These are phyloP conservation scores for Venturiaceae sp. DNA, from an alignment of 2,329 filamentous ascomycete species.

Conservation along the genomic window DNA sequence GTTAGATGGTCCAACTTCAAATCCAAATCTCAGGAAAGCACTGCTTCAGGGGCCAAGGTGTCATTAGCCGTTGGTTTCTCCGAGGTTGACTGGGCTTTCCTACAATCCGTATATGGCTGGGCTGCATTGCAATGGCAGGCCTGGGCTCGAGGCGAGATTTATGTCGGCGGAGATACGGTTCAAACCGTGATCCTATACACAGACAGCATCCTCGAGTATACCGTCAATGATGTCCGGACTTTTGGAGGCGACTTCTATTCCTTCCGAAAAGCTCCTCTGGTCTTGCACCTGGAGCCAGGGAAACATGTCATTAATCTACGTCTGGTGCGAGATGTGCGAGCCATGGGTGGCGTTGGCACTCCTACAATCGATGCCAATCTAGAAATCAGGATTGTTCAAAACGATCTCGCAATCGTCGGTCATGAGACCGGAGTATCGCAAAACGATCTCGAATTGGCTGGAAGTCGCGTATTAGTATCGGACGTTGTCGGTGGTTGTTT, in stretches of 20 bases:
- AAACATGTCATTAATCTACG: constrained; percentile 42
- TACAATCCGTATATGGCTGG: constrained; percentile 49
- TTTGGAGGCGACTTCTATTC: constrained; percentile 50
- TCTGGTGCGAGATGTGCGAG: constrained; percentile 46
- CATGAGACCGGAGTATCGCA: constrained; percentile 11
- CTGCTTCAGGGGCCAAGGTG: constrained; percentile 21
- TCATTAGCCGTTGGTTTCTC: constrained; percentile 37
- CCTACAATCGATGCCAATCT: constrained; percentile 34
- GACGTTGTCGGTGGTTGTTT: constrained; percentile 41
- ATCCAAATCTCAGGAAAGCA: constrained; percentile 19
- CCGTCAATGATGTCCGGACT: constrained; percentile 39
- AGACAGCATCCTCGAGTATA: constrained; percentile 41
- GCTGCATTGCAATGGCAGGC: constrained; percentile 48
- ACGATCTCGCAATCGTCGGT: constrained; percentile 20
- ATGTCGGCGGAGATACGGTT: constrained; percentile 20
- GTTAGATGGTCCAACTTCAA: constrained; percentile 36
- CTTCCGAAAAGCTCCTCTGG: constrained; percentile 39
- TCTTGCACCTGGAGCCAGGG: constrained; percentile 40
- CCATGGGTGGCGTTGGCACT: constrained; percentile 41
- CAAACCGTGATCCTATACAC: constrained; percentile 33
- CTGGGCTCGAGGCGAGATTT: constrained; percentile 44
- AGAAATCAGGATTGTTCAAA: constrained; percentile 20
- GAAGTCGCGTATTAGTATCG: constrained; percentile 33
- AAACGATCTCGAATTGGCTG: constrained; percentile 20
- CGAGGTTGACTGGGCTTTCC: constrained; percentile 42